A percentile compares a stretch with the other conserved stretches of the same genome.
Evolutionary conservation across 179 eudicot species (phyloP).

Genomic region (Beta lomatogona): DNA sequence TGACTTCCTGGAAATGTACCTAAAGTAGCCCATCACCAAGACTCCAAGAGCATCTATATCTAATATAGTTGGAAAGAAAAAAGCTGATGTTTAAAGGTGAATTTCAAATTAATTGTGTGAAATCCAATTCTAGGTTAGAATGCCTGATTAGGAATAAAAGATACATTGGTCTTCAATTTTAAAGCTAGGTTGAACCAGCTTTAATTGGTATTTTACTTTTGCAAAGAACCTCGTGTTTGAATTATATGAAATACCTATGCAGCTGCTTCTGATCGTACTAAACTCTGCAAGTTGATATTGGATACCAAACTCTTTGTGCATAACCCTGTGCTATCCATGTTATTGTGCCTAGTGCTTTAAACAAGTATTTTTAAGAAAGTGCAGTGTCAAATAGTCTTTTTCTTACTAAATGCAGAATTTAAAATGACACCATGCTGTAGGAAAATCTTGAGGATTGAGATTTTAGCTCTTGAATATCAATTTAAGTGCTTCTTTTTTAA

Average conservation of each 20-base stretch:
- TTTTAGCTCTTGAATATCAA: conserved; percentile 2
- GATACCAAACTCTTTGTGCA: not conserved
- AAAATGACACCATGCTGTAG: not conserved
- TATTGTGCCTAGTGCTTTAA: not conserved
- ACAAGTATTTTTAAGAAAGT: too few relatives aligned
- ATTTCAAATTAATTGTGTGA: not conserved
- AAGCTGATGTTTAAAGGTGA: not conserved
- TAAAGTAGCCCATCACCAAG: not conserved
- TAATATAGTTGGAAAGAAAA: not conserved
- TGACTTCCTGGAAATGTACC: not conserved
- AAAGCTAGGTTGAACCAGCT: not conserved
- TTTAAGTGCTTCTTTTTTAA: conserved; percentile 15
- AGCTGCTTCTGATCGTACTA: not conserved
- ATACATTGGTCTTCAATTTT: not conserved
- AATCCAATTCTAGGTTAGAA: not conserved
- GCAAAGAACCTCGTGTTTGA: not conserved
- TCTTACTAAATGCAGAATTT: not conserved
- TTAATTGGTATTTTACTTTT: not conserved
- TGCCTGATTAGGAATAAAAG: not conserved
- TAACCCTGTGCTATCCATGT: not conserved
- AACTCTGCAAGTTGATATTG: not conserved
- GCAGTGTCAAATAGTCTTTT: not conserved
- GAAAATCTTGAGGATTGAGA: not conserved
- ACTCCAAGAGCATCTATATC: not conserved
- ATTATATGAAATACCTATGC: not conserved